Evolutionary conservation across 2,329 filamentous ascomycete species (phyloP).

Genomic region (Diaporthe velutina): DNA sequence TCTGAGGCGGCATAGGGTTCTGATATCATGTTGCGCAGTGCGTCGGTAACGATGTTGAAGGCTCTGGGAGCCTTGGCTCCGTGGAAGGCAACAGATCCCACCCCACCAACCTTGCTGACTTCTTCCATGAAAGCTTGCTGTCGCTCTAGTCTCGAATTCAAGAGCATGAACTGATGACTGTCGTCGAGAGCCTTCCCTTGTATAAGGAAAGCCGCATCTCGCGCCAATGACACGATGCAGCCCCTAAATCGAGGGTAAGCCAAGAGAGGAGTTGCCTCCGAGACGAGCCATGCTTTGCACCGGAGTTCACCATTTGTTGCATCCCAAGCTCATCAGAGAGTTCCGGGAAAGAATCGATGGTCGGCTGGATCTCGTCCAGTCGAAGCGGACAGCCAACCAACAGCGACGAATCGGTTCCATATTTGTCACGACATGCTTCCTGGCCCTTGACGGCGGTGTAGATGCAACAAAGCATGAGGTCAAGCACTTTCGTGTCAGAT

Average conservation of each 20-base stretch:
- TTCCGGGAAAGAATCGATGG: not conserved
- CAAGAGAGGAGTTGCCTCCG: not conserved
- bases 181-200: not conserved
- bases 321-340: not conserved
- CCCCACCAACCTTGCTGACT: not conserved
- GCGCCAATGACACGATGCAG: not conserved
- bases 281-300: accelerated
- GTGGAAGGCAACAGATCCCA: constrained; percentile 1
- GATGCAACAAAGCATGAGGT: constrained; percentile 10
- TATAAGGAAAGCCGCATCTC: not conserved
- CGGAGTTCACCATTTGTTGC: not conserved
- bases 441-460: constrained; percentile 2
- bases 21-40: constrained; percentile 2
- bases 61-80: not conserved
- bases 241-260: not conserved
- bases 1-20: not conserved
- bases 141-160: constrained; percentile 3
- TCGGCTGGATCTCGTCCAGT: not conserved
- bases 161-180: constrained; percentile 12
- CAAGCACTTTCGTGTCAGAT: not conserved
- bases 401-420: not conserved
- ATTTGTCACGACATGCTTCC: not conserved
- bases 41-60: constrained; percentile 25
- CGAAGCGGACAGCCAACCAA: constrained; percentile 5
- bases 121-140: not conserved